Conservation (phyloP, 2,329 filamentous ascomycete species). For the Sarocladiaceae sp. region DNA sequence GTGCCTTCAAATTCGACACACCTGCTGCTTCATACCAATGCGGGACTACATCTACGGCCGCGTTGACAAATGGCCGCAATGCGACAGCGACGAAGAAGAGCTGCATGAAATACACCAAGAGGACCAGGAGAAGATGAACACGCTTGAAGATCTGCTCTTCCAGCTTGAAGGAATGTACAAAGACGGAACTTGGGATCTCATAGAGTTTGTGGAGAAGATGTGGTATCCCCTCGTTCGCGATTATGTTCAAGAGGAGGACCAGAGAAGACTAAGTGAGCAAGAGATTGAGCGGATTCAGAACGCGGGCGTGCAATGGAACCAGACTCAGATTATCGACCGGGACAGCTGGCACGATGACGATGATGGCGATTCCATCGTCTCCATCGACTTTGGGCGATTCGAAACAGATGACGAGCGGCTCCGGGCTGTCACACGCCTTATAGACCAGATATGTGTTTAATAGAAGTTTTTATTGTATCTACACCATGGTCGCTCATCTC, state of each 20-base stretch:
- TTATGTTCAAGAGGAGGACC: neutral
- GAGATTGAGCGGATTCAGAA: neutral
- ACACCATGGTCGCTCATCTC: too few relatives aligned
- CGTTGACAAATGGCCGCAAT: neutral
- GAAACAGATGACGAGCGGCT: constrained; percentile 1
- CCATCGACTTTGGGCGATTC: neutral
- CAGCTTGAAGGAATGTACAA: neutral
- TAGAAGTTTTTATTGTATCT: too few relatives aligned
- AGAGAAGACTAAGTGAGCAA: neutral
- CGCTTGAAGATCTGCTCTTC: neutral
- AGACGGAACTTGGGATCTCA: neutral
- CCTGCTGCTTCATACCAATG: neutral
- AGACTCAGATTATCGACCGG: neutral
- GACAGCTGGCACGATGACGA: neutral
- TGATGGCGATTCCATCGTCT: neutral
- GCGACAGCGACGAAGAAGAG: neutral
- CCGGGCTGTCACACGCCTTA: neutral
- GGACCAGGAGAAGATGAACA: neutral
- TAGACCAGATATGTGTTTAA: neutral
- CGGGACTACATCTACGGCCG: neutral
- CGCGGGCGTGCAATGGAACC: neutral
- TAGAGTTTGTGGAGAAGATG: neutral
- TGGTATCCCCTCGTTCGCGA: neutral
- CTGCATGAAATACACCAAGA: neutral
- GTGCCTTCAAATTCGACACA: neutral